Evolutionary conservation across 2,329 filamentous ascomycete genomes (phyloP), one percentile per base, ranked within the genome.

Genomic region (Pseudopithomyces chartarum): DNA sequence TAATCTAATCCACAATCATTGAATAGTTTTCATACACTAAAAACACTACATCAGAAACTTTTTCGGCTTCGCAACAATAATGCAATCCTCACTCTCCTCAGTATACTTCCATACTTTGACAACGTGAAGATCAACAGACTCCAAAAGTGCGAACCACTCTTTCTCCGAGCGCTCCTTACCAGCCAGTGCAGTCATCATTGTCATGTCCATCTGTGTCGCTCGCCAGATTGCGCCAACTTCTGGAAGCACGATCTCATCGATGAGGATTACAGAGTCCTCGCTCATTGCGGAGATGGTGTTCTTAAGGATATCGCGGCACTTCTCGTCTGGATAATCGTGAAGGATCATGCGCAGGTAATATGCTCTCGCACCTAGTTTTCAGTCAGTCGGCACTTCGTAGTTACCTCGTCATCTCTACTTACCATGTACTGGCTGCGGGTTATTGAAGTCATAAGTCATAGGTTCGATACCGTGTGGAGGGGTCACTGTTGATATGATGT

Each of bases 191-290:
- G 15, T 19, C 69, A 77, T 73, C 75, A 80, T 79, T 1, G 58
- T 68, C 11, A 81, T 33, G 57, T 81, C 78, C 6, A 74, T 45
- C 20, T 67, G 63, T 1, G 73, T 62, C 1, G 74, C 67, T 39
- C 73, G 62, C 65, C 68, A 76, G 29, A 70, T 64, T 2, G 68
- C 72, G 5, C 69, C 69, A 2, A 50, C 59, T 34, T 79, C 64
- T 1, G 77, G 75, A 11, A 81, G 43, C 4, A 80, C 76, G 22
- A 78, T 55, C 12, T 82, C 80, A 50, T 78, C 75, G 46, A 81
- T 76, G 29, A 81, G 58, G 22, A 81, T 69, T 11, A 65, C 62
- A 0, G 77, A 79, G 5, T 73, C 69, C 1, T 65, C 54, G 1
- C 57, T 64, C 64, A 79, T 69, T 2, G 77, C 77, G 0, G 65